Base-by-base conservation (phyloP, 228 moss, liverwort and hornwort species). In the Sphagnum fallax region DNA sequence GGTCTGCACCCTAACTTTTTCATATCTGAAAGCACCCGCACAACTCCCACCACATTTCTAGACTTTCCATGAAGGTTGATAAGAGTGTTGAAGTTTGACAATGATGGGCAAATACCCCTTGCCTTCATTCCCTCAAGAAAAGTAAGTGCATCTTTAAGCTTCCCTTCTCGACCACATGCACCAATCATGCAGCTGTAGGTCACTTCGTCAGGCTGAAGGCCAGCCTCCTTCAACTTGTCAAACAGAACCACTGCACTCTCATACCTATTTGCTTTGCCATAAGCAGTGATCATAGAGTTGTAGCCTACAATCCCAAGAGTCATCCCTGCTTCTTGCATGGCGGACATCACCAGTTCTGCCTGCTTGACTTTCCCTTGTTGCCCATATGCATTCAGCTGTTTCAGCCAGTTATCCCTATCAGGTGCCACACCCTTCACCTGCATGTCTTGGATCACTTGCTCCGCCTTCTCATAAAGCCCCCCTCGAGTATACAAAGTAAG, bases 121-220 rank as follows among this genome's bases (percentile, higher is more conserved):
- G 65, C 77, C 64, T 85, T 83, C 90, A 97, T 89, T 64, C 89
- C 90, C 61, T 86, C 83, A 47, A 91, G 84, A 65, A 79, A 79
- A 16, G 48, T 52, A 66, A 93, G 62, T 4, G 97, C 97, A 70
- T 90, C 88, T 72, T 91, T 93, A 52, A 97, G 74, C 83, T 91
- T 93, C 51, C 93, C 93, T 53, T 61, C 88, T 75, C 83, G 87
- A 50, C 97, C 97, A 68, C 97, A 97, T 4, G 91, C 91, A 16
- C 93, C 97, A 65, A 87, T 87, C 88, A 97, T 80, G 60, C 93
- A 97, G 71, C 91, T 88, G 69, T 93, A 91, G 0, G 93, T 93
- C 8, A 81, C 68, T 63, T 83, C 87, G 68, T 93, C 91, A 32
- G 90, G 93, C 57, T 68, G 80, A 49, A 90, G 64, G 51, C 85